phyloP scores from a whole-genome alignment of 192 early-diverging fungal genomes.

The Backusella mclennaniae region DNA sequence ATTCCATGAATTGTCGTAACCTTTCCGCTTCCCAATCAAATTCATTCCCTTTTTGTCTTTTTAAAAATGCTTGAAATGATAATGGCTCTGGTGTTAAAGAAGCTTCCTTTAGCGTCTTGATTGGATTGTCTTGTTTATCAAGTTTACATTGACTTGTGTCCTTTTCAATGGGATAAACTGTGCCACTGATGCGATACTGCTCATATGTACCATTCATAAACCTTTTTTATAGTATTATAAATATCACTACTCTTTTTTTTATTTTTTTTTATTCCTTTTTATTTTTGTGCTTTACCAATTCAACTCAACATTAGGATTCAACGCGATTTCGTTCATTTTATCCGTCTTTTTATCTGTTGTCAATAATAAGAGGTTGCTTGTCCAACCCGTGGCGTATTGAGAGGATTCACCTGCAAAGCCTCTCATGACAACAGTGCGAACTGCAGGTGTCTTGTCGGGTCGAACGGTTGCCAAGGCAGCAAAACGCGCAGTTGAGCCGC shows the following conservation, averaged over 20 bases:
- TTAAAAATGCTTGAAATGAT: constrained; percentile 12
- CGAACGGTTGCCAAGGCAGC: constrained; percentile 25
- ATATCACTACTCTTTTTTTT: too few species aligned
- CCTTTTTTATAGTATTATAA: constrained; percentile 7
- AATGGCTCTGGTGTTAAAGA: background rate
- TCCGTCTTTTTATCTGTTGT: constrained; percentile 27
- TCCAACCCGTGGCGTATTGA: constrained; percentile 24
- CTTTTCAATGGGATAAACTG: constrained; percentile 18
- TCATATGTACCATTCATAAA: constrained; percentile 35
- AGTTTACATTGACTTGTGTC: background rate
- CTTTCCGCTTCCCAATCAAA: constrained; percentile 40
- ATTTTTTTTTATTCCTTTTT: background rate
- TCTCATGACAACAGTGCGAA: constrained; percentile 38
- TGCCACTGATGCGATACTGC: constrained; percentile 39
- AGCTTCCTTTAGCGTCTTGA: background rate
- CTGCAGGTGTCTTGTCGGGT: constrained; percentile 25
- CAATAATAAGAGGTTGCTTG: constrained; percentile 24
- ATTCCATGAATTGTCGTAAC: constrained; percentile 18
- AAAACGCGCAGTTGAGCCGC: constrained; percentile 11
- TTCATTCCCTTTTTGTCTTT: background rate
- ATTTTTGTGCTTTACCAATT: constrained; percentile 24
- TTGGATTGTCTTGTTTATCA: background rate
- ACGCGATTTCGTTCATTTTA: constrained; percentile 31
- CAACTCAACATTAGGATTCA: constrained; percentile 30
- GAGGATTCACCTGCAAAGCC: constrained; percentile 36